Evolutionary conservation across 768 basidiomycete genomes (phyloP), one percentile per base, ranked within the genome.

Genomic region (Mrakia hoshinonis): DNA sequence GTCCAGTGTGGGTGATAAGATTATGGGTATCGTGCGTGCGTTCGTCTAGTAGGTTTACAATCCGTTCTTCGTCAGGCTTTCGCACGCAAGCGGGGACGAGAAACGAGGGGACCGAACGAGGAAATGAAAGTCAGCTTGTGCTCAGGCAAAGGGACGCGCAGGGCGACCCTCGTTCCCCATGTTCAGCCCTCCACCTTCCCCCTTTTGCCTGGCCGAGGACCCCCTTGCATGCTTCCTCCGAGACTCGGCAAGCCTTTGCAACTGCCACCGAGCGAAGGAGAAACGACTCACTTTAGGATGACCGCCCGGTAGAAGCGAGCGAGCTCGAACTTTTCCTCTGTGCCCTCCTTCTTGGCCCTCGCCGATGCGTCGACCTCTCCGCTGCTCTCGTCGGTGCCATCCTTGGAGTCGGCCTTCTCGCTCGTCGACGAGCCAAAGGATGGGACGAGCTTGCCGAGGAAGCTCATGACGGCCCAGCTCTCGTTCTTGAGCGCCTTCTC

Each of bases 261-360:
- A 39, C 24, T 3, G 36, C 2, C 7, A 6, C 55, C 38, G n/a
- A 68, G 34, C 10, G 22, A 51, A 26, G 46, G 18, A 47, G 20
- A 7, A 52, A 24, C 13, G 12, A 63, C 72, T 67, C 52, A 73
- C 72, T 73, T 60, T 36, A 68, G 62, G 24, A 73, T 55, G 38
- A 73, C 49, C 1, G 67, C 72, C 24, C 72, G 46, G 34, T 73
- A 73, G n/a, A 73, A 73, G 47, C 67, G 39, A 4, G 54, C 72
- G n/a, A 73, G 39, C 22, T 73, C 72, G 47, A 73, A 73, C 60
- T 46, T 68, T 34, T 73, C 72, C 60, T 60, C 60, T 5, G 22
- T 43, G 20, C 72, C 72, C 38, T 73, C 72, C 38, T 52, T 70
- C 60, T 43, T 62, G 29, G 46, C 47, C 62, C 69, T 70, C 43